Evolutionary conservation across 2,329 filamentous ascomycete genomes (phyloP).

Genomic region (Mycosphaerelloides madeirae): DNA sequence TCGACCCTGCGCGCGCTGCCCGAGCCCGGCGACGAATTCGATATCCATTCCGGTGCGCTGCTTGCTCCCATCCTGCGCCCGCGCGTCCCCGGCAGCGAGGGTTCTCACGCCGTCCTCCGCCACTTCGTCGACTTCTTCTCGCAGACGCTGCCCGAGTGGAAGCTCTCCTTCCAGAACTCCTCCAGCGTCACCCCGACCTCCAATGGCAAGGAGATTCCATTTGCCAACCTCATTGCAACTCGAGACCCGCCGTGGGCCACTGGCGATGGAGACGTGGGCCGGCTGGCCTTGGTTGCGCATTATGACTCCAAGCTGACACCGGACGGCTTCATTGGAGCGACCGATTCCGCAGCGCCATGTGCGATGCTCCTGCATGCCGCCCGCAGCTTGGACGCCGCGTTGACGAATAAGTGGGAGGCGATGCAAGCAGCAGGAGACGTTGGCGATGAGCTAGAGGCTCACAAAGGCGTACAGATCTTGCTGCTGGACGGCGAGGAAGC

Average conservation of each 20-base stretch:
- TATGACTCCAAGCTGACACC: constrained; percentile 83
- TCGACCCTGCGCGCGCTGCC: constrained; percentile 67
- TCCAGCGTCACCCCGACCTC: constrained; percentile 75
- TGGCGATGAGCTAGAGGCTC: constrained; percentile 58
- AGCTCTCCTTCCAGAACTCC: constrained; percentile 81
- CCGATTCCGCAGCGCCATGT: constrained; percentile 88
- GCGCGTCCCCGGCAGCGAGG: constrained; percentile 80
- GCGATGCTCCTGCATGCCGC: constrained; percentile 88
- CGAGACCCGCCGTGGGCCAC: constrained; percentile 81
- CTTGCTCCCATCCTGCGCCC: constrained; percentile 83
- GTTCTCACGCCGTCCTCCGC: constrained; percentile 64
- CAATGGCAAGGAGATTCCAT: constrained; percentile 66
- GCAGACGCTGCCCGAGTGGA: constrained; percentile 71
- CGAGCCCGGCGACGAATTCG: constrained; percentile 61
- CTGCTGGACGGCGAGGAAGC: constrained; percentile 94
- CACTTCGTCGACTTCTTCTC: constrained; percentile 84
- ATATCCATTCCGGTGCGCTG: constrained; percentile 69
- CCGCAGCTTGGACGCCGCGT: constrained; percentile 69
- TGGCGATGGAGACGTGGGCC: constrained; percentile 63
- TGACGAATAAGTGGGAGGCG: constrained; percentile 75
- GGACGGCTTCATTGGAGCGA: constrained; percentile 85
- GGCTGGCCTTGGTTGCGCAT: constrained; percentile 85
- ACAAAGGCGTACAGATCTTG: constrained; percentile 81
- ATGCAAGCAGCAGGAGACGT: constrained; percentile 53
- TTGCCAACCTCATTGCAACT: constrained; percentile 79